Conservation (phyloP, 23 red algal genomes). For the Gracilariopsis chorda region DNA sequence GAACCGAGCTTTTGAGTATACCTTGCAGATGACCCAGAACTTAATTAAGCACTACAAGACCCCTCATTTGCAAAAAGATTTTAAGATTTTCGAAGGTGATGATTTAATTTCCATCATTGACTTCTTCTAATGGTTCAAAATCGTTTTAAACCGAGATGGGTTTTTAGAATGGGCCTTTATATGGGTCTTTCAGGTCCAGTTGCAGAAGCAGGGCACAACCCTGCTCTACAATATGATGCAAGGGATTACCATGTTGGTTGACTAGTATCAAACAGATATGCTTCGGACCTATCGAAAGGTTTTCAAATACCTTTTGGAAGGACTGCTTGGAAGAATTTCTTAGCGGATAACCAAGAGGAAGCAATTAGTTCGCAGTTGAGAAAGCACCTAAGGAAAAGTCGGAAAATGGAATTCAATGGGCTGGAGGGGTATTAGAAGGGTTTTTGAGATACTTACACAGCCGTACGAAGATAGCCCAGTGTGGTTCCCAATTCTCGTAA, state of each 20-base stretch:
- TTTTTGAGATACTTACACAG: no score
- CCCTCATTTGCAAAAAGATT: background rate
- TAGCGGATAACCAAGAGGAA: no score
- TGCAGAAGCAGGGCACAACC: background rate
- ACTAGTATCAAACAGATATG: background rate
- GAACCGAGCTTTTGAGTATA: background rate
- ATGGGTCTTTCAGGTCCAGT: conserved; percentile 13
- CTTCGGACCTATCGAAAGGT: background rate
- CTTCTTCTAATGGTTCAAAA: background rate
- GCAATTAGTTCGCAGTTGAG: no score
- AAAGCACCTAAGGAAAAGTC: no score
- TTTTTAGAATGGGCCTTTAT: background rate
- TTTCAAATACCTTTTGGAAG: no score
- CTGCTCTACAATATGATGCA: background rate
- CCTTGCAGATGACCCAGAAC: background rate
- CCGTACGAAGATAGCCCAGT: no score
- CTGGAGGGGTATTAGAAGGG: no score
- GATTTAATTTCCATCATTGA: background rate
- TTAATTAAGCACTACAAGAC: background rate
- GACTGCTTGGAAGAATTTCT: no score
- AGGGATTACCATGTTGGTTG: background rate
- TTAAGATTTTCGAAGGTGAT: background rate
- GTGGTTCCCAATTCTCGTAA: no score
- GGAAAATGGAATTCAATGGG: no score
- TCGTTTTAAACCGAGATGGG: background rate